Evolutionary conservation across 441 rosid species (phyloP), one percentile per base, ranked within the genome.

Genomic region (Bocquillonia castaneifolia): DNA sequence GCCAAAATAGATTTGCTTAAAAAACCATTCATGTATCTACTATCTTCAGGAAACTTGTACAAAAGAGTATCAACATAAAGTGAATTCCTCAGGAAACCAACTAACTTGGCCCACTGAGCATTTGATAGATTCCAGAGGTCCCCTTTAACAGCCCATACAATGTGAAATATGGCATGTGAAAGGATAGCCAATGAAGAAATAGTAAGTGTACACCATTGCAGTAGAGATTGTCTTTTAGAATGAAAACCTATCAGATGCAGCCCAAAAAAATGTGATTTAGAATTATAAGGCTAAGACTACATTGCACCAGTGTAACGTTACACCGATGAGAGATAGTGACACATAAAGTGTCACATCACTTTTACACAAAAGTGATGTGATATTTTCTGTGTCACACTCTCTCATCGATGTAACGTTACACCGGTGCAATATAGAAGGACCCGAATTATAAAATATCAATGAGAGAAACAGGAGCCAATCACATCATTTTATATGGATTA

Each of bases 61-160:
- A 34, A 26, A 50, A 18, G 28, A 29, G 20, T n/a, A 28, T 3
- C 39, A 39, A 37, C 34, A 40, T 0, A 61, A 56, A 37, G 32
- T 48, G 28, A 40, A 57, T 51, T 82, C 86, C 89, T 76, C 34
- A 58, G 51, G 54, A 85, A 82, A 53, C 89, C 89, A 0, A 81
- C 72, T 59, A 82, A 66, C 69, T 79, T 77, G 34, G 79, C 81
- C 86, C 86, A 85, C 59, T 74, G 76, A 73, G 80, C 73, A 76
- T 79, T 78, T 52, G 67, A 67, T 68, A 67, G 69, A 59, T 68
- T 78, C 85, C 86, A 82, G 37, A 70, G 72, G 36, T 80, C 82
- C 61, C 83, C 82, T 60, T 76, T 72, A 60, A 81, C 55, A 68
- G 77, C 69, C 77, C 79, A 81, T 37, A 74, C 67, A 63, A 79